Evolutionary conservation across 495 filamentous ascomycete species (phyloP), one percentile per base, ranked within the genome.

Genomic region (Neurospora pannonica): DNA sequence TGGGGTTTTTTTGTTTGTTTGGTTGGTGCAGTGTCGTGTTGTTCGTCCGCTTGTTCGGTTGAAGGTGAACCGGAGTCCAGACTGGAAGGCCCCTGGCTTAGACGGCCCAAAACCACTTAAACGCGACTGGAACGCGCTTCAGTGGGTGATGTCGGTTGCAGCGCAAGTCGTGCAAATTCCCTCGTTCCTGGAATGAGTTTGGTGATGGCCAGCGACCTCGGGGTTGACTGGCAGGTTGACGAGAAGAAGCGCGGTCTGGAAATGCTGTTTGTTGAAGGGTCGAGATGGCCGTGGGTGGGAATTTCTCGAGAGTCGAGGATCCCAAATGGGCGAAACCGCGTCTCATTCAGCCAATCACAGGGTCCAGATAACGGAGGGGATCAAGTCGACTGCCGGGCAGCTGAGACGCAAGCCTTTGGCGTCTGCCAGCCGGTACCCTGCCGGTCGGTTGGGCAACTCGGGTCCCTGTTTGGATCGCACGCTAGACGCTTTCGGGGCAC

Each of bases 61-160:
- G 75, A 71, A 36, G 54, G 24, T 67, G 54, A 67, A 67, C 54
- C 28, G 28, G 28, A 67, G 28, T 31, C 54, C 28, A 7, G 28
- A 34, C 54, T 67, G 54, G 54, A 67, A 43, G 34, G 46, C 38
- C 69, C 70, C 71, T 74, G 28, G 42, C 71, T 28, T 21, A 73
- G 77, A 62, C 36, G 75, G 76, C 77, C 75, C 31, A 74, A 79
- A 78, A 76, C 78, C 80, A 82, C 79, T 83, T 75, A 77, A 81
- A 86, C 84, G 83, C 84, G 85, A 82, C 79, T 80, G 72, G 76
- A 72, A 83, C 79, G 78, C 79, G 82, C 75, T 77, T 48, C 72
- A 46, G 74, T 62, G 71, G 60, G 21, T 28, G 38, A 62, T 71
- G 37, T 73, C 34, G 38, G 34, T 43, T 37, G 21, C 19, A 36